phyloP scores from a whole-genome alignment of 768 basidiomycete genomes.

The Rhizopogon rudus region DNA sequence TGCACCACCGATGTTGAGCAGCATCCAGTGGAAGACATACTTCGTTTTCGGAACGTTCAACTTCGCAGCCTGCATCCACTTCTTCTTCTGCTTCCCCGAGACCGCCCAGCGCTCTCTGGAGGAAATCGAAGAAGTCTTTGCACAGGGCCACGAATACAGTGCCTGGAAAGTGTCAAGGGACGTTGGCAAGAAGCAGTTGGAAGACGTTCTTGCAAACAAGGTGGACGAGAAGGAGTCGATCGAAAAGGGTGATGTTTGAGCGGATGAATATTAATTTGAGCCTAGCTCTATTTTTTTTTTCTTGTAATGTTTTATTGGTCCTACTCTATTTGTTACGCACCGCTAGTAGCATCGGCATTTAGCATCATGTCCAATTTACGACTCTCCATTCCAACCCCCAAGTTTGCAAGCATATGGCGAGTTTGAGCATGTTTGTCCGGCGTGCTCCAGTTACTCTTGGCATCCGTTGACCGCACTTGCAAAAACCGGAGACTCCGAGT shows the following conservation, averaged over 20 bases:
- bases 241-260: neutral
- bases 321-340: slow-evolving; percentile 2
- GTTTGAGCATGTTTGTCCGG: no score
- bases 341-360: neutral
- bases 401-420: no score
- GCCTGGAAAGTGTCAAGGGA: slow-evolving; percentile 65
- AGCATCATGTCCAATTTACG: neutral
- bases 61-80: slow-evolving; percentile 63
- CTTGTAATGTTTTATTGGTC: neutral
- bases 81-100: slow-evolving; percentile 80
- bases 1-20: slow-evolving; percentile 63
- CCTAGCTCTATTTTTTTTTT: neutral
- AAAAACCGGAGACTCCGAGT: neutral
- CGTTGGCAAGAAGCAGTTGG: slow-evolving; percentile 58
- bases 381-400: no score
- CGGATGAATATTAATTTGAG: neutral
- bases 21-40: slow-evolving; percentile 71
- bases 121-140: slow-evolving; percentile 76
- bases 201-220: slow-evolving; percentile 35
- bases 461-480: neutral
- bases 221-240: slow-evolving; percentile 7
- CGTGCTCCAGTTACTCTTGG: neutral
- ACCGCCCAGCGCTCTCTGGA: slow-evolving; percentile 70
- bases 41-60: slow-evolving; percentile 79
- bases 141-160: slow-evolving; percentile 59